Evolutionary conservation across 1,284 basidiomycete species (phyloP).

Genomic region (Rhodofomes roseus): DNA sequence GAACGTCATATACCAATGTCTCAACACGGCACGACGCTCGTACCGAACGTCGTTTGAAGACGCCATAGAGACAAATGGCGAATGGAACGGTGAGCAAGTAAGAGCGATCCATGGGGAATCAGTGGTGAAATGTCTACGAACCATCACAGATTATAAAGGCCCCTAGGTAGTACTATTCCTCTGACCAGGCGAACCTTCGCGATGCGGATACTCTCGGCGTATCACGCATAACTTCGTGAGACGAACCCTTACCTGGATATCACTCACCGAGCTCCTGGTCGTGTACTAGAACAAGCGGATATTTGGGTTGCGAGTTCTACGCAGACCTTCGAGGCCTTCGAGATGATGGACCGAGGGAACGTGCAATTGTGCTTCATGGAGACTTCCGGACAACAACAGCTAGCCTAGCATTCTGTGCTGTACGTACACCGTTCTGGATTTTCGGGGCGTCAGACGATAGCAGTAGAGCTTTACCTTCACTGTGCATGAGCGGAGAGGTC

Average conservation of each 20-base stretch:
- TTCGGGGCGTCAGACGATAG: not conserved
- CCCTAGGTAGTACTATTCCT: not conserved
- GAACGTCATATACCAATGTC: constrained; percentile 5
- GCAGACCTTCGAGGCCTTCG: not conserved
- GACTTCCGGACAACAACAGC: not conserved
- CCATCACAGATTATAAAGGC: not conserved
- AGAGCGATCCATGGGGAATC: constrained; percentile 15
- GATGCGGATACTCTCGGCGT: not conserved
- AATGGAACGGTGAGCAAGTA: constrained; percentile 14
- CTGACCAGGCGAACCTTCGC: constrained; percentile 3
- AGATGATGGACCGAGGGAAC: not conserved
- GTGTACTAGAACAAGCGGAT: not conserved
- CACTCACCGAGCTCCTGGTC: not conserved
- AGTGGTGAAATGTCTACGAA: not conserved
- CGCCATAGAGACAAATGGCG: constrained; percentile 8
- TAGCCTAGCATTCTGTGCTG: not conserved
- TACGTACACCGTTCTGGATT: not conserved
- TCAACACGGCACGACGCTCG: constrained; percentile 4
- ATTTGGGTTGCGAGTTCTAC: not conserved
- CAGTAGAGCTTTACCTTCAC: not conserved
- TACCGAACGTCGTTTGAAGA: not conserved
- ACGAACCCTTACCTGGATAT: not conserved
- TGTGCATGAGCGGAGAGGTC: not conserved
- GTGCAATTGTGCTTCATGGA: not conserved
- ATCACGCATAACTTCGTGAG: not conserved